Evolutionary conservation across 1,284 basidiomycete genomes (phyloP).

Genomic region (Trichosporon sp.): DNA sequence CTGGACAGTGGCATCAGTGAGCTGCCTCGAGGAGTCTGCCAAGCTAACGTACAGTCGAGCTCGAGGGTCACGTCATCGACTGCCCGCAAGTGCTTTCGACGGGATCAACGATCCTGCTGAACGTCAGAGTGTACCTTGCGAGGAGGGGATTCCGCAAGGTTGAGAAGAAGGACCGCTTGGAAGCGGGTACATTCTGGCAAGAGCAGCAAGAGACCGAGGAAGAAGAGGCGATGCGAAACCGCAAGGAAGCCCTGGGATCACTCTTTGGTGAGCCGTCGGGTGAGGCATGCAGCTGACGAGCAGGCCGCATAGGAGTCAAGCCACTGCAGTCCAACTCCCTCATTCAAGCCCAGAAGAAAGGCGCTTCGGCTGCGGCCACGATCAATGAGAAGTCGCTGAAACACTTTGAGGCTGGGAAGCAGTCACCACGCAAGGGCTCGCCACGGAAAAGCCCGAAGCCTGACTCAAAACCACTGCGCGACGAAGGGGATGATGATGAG

Average conservation of each 20-base stretch:
- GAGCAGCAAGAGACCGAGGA: slow-evolving; percentile 47
- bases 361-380: slow-evolving; percentile 28
- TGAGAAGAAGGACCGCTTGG: slow-evolving; percentile 31
- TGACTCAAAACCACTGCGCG: slow-evolving; percentile 22
- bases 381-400: slow-evolving; percentile 38
- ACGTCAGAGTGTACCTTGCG: slow-evolving; percentile 45
- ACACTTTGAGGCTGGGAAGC: slow-evolving; percentile 25
- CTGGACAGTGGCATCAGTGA: slow-evolving; percentile 46
- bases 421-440: neutral
- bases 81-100: slow-evolving; percentile 42
- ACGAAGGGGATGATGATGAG: slow-evolving; percentile 55
- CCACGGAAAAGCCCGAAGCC: slow-evolving; percentile 19
- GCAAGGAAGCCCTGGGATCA: slow-evolving; percentile 44
- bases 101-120: slow-evolving; percentile 45
- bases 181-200: slow-evolving; percentile 42
- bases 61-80: slow-evolving; percentile 45
- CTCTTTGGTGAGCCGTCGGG: slow-evolving; percentile 37
- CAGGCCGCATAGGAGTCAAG: slow-evolving; percentile 47
- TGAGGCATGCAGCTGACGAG: slow-evolving; percentile 5
- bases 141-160: slow-evolving; percentile 41
- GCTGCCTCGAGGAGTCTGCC: slow-evolving; percentile 7
- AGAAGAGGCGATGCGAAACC: slow-evolving; percentile 46
- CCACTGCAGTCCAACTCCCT: slow-evolving; percentile 44
- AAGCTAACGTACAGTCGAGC: slow-evolving; percentile 28
- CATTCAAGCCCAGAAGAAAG: slow-evolving; percentile 44